Base-by-base conservation (phyloP, 768 basidiomycete genomes). In the Dacryopinax spathularia region DNA sequence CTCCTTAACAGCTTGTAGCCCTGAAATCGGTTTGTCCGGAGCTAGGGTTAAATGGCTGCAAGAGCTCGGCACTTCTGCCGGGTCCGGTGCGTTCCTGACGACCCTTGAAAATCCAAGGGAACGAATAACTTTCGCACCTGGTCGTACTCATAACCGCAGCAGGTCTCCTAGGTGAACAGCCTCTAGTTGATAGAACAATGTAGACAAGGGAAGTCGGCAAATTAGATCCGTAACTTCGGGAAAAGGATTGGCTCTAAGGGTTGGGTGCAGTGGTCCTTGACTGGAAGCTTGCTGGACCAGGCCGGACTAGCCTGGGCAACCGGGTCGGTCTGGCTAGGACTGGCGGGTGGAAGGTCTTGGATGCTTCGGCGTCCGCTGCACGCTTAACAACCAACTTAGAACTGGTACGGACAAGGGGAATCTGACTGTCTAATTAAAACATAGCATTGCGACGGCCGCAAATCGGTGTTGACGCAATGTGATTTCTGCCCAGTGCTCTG, bases 391-490 rank as follows among this genome's bases (percentile, higher is more conserved):
- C 77, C 77, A 69, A 84, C 80, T 84, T 81, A 83, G 83, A 84
- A 84, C 82, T 84, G 83, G 84, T 81, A 81, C 81, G 82, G 84
- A 84, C 83, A 82, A 82, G 83, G 84, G 83, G 83, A 84, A 85
- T 84, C 83, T 82, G 84, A 84, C 83, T 84, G 84, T 84, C 82
- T 84, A 84, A 85, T 84, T 84, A 84, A 84, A 84, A 84, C 84
- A 84, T 82, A 85, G 84, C 83, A 84, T 84, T 84, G 82, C 78
- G 80, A 84, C 82, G 81, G 81, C 77, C 81, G 79, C 76, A 83
- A 83, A 82, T 82, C 82, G 83, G 80, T 84, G 83, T 84, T 83
- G 83, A 84, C 82, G 77, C 82, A 83, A 84, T 84, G 83, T 84
- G 83, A 84, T 84, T 84, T 84, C 84, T 84, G 83, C 83, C 84